These are phyloP conservation scores for Mimosa bimucronata DNA, from an alignment of 306 rosid genomes.

Conservation along the genomic window DNA sequence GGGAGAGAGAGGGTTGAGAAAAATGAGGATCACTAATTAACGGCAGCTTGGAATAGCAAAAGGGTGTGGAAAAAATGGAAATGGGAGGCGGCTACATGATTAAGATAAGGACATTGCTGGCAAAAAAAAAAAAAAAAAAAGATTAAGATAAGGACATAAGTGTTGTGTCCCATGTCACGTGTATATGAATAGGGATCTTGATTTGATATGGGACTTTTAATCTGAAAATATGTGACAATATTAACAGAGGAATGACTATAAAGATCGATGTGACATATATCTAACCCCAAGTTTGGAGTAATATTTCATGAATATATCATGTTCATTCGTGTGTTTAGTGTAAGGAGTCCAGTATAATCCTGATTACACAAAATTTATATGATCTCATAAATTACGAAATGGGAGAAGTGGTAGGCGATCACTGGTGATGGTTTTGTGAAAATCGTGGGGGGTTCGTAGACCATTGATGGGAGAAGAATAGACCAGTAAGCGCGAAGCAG, in stretches of 20 bases:
- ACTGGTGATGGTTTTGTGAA: slow-evolving; percentile 31
- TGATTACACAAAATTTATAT: too few relatives aligned
- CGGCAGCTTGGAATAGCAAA: background rate
- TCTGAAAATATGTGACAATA: background rate
- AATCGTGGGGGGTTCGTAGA: background rate
- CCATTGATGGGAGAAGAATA: background rate
- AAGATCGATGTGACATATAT: background rate
- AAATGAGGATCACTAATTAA: slow-evolving; percentile 22
- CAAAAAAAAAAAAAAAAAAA: too few relatives aligned
- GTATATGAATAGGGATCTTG: background rate
- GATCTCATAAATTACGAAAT: background rate
- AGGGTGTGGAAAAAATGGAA: slow-evolving; percentile 26
- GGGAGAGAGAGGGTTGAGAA: slow-evolving; percentile 21
- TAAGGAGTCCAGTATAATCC: too few relatives aligned
- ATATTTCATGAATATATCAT: too few relatives aligned
- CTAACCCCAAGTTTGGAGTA: background rate
- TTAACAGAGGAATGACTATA: background rate
- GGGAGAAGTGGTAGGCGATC: background rate
- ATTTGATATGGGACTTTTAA: background rate
- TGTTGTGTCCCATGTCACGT: background rate
- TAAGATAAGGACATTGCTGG: slow-evolving; percentile 31
- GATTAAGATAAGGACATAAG: slow-evolving; percentile 37
- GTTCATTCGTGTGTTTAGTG: too few relatives aligned
- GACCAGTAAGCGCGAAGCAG: slow-evolving; percentile 35
- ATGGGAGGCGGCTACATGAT: slow-evolving; percentile 61